phyloP scores from a whole-genome alignment of 2,329 filamentous ascomycete genomes.

The Plectosphaerella sp. region DNA sequence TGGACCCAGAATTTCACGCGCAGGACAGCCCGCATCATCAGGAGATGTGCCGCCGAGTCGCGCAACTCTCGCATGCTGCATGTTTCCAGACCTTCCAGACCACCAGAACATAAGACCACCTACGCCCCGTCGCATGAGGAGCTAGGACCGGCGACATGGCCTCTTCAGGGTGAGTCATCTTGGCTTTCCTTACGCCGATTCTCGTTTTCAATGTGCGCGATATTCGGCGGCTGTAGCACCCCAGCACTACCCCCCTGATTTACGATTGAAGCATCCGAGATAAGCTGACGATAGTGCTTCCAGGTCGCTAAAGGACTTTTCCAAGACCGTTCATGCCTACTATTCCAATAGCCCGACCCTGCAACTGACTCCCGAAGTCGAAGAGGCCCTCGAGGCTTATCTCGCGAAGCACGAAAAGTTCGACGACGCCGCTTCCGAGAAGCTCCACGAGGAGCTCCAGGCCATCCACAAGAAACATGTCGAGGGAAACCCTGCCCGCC shows the following conservation, averaged over 20 bases:
- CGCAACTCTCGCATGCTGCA: background rate
- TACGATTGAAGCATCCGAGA: background rate
- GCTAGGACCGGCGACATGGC: background rate
- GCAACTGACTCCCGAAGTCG: constrained; percentile 64
- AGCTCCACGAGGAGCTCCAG: constrained; percentile 69
- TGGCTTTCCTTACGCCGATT: background rate
- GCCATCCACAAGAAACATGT: constrained; percentile 63
- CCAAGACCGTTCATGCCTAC: constrained; percentile 51
- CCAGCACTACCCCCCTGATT: background rate
- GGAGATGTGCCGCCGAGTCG: background rate
- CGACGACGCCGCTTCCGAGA: constrained; percentile 65
- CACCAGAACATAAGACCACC: background rate
- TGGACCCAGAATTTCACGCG: background rate
- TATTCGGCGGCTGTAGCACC: background rate
- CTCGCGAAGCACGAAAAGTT: constrained; percentile 62
- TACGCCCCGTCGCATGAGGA: background rate
- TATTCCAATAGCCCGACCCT: constrained; percentile 40
- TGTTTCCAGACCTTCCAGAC: background rate
- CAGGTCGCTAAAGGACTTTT: constrained; percentile 58
- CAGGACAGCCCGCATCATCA: background rate
- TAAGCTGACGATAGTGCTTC: background rate
- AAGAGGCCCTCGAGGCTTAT: constrained; percentile 60
- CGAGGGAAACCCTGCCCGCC: constrained; percentile 47
- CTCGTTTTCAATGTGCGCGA: background rate
- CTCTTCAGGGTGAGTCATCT: constrained; percentile 3